Evolutionary conservation across 2,329 filamentous ascomycete genomes (phyloP).

Genomic region (Zymoseptoria crescenta): DNA sequence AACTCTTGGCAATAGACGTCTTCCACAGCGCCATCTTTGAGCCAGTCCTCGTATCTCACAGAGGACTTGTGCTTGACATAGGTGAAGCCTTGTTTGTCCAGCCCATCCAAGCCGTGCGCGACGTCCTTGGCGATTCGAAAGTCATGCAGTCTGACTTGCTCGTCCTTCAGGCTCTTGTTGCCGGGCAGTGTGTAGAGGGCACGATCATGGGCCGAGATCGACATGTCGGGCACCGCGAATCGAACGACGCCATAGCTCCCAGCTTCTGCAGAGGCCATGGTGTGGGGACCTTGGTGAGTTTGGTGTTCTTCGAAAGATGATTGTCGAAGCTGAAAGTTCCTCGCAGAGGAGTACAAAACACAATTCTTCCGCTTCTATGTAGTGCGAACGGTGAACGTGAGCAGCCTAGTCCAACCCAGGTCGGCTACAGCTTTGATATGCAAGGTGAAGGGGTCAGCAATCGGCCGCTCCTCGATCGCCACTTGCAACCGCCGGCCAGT

Average conservation of each 20-base stretch:
- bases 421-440: too few species aligned
- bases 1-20: conserved; percentile 1
- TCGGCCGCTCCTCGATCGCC: too few species aligned
- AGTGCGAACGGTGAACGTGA: too few species aligned
- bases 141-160: background rate
- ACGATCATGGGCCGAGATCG: conserved; percentile 1
- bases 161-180: conserved; percentile 1
- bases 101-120: background rate
- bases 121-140: background rate
- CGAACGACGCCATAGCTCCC: conserved; percentile 3
- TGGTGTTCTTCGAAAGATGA: background rate
- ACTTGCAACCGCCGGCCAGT: too few species aligned
- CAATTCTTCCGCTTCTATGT: too few species aligned
- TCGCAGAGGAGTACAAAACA: too few species aligned
- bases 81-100: conserved; percentile 3
- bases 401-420: too few species aligned
- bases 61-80: conserved; percentile 5
- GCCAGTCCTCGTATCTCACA: background rate
- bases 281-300: background rate
- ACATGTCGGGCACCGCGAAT: conserved; percentile 4
- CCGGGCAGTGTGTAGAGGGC: conserved; percentile 5
- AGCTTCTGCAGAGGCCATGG: background rate
- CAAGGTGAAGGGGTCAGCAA: too few species aligned
- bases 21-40: background rate
- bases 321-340: too few species aligned